Percentiles rank a stretch among this genome's conserved stretches.
phyloP scores from a whole-genome alignment of 2,329 filamentous ascomycete genomes.

The Hypoxylon sp. region DNA sequence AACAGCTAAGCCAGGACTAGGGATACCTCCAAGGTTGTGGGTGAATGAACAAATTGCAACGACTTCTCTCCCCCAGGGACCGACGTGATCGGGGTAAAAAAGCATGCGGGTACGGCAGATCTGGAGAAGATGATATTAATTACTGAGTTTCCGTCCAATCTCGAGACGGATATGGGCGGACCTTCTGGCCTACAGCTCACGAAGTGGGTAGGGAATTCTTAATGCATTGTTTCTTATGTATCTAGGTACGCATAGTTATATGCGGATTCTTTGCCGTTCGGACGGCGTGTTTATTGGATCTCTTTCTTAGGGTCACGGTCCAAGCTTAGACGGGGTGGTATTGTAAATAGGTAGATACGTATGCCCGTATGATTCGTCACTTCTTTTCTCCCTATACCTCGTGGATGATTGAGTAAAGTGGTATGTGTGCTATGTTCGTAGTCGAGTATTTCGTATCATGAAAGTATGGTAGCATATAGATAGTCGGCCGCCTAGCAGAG shows the following conservation, averaged over 20 bases:
- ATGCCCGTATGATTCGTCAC: slow-evolving; percentile 28
- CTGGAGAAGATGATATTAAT: slow-evolving; percentile 33
- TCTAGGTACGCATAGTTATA: slow-evolving; percentile 34
- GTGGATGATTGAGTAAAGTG: background rate
- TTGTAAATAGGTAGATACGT: slow-evolving; percentile 42
- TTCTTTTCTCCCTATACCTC: slow-evolving; percentile 5
- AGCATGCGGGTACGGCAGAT: slow-evolving; percentile 19
- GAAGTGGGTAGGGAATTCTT: slow-evolving; percentile 17
- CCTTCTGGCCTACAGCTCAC: slow-evolving; percentile 16
- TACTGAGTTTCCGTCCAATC: slow-evolving; percentile 27
- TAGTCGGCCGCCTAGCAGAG: no score
- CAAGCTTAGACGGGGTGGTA: slow-evolving; percentile 21
- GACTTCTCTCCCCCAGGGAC: background rate
- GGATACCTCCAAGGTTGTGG: background rate
- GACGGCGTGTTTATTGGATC: slow-evolving; percentile 31
- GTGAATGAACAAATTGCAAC: slow-evolving; percentile 6
- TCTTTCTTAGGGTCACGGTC: slow-evolving; percentile 33
- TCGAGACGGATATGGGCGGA: slow-evolving; percentile 23
- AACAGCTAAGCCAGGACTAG: background rate
- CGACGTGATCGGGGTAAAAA: background rate
- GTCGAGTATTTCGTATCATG: background rate
- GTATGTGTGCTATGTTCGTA: background rate
- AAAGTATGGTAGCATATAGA: background rate
- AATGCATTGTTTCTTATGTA: slow-evolving; percentile 43
- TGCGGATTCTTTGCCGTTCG: slow-evolving; percentile 27